Evolutionary conservation across 257 asterid species (phyloP).

Genomic region (Jacaranda copaia): DNA sequence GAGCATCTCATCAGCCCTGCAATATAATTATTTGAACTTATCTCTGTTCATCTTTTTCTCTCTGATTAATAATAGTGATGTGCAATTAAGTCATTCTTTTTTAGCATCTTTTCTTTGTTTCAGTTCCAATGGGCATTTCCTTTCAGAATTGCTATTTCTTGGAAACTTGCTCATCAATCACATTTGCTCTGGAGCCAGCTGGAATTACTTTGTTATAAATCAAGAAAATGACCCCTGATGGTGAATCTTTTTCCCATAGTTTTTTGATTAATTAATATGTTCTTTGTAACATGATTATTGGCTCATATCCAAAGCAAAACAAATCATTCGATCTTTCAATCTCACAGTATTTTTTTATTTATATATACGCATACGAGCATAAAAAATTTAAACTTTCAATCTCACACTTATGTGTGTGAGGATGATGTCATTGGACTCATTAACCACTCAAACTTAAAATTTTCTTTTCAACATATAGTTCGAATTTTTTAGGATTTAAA

Average conservation of each 20-base stretch:
- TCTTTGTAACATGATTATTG: too few relatives aligned
- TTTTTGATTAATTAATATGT: not conserved
- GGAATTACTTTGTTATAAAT: not conserved
- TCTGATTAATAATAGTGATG: not conserved
- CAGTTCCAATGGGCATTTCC: conserved; percentile 26
- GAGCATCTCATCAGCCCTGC: conserved; percentile 42
- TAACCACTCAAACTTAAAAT: too few relatives aligned
- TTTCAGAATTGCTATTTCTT: conserved; percentile 32
- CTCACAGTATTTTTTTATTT: too few relatives aligned
- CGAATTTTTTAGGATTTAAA: too few relatives aligned
- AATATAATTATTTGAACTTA: conserved; percentile 3
- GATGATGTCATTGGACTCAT: too few relatives aligned
- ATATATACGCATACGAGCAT: too few relatives aligned
- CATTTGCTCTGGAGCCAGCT: conserved; percentile 30
- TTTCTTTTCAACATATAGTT: too few relatives aligned
- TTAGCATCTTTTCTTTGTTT: conserved; percentile 35
- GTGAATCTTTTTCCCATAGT: not conserved
- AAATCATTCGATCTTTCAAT: too few relatives aligned
- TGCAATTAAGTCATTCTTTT: conserved; percentile 27
- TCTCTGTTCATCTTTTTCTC: not conserved
- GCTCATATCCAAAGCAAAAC: too few relatives aligned
- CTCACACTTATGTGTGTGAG: too few relatives aligned
- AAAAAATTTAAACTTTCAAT: too few relatives aligned
- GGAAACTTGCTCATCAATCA: conserved; percentile 29
- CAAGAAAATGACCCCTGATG: conserved; percentile 41